These are phyloP conservation scores for Chaetomiaceae sp. DNA, from an alignment of 2,329 filamentous ascomycete species.

Conservation along the genomic window DNA sequence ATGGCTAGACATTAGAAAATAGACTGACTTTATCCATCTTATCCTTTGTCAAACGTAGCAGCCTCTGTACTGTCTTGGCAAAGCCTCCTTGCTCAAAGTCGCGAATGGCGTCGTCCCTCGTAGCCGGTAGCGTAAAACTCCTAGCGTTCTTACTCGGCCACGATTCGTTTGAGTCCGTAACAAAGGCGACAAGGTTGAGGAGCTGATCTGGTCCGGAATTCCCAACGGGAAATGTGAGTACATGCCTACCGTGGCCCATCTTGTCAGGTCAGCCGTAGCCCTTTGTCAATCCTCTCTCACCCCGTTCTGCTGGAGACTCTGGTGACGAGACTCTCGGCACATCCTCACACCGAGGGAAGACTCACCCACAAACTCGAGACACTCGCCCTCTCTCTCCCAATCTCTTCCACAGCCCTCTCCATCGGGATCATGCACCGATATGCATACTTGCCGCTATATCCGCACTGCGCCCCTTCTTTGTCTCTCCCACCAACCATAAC, in stretches of 20 bases:
- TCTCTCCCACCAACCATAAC: constrained; percentile 46
- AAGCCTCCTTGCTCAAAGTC: constrained; percentile 34
- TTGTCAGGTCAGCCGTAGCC: constrained; percentile 9
- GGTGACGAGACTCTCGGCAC: too few relatives aligned
- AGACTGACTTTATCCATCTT: constrained; percentile 30
- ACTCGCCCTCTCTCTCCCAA: constrained; percentile 1
- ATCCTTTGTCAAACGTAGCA: constrained; percentile 31
- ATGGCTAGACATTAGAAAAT: neutral
- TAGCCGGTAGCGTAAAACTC: constrained; percentile 27
- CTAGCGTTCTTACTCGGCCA: constrained; percentile 29
- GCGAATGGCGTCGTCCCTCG: constrained; percentile 32
- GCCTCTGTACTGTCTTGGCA: constrained; percentile 29
- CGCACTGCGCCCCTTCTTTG: constrained; percentile 38
- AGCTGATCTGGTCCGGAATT: constrained; percentile 38
- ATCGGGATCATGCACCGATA: constrained; percentile 50
- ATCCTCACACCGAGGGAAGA: too few relatives aligned
- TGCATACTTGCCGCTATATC: constrained; percentile 53
- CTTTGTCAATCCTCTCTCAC: neutral
- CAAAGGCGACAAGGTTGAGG: constrained; percentile 49
- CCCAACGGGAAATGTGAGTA: constrained; percentile 60
- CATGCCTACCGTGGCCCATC: constrained; percentile 49
- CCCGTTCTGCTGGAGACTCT: neutral
- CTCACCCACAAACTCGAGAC: constrained; percentile 26
- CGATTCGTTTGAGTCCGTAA: constrained; percentile 28
- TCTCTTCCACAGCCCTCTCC: constrained; percentile 44